These are phyloP conservation scores for Lanzia echinophila DNA, from an alignment of 2,329 filamentous ascomycete genomes.

Conservation along the genomic window DNA sequence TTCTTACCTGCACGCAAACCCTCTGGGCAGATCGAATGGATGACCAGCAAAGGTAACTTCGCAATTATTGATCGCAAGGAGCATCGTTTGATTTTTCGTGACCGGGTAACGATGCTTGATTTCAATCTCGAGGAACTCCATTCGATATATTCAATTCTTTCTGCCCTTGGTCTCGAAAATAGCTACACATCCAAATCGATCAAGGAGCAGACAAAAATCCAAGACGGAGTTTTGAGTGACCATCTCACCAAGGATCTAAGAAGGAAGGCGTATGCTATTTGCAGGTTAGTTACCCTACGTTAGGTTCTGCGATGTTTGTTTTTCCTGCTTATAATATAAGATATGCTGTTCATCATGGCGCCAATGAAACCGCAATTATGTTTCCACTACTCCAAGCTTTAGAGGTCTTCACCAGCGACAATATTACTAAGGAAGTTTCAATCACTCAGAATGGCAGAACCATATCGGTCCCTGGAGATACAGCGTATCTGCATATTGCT, in stretches of 20 bases:
- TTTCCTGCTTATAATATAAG: not conserved
- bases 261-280: not conserved
- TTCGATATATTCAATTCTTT: not conserved
- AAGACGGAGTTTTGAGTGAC: not conserved
- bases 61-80: slow-evolving; percentile 1
- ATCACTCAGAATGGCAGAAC: not conserved
- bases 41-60: not conserved
- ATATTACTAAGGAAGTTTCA: slow-evolving; percentile 16
- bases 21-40: not conserved
- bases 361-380: too few species aligned
- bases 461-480: not conserved
- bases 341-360: not conserved
- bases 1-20: not conserved
- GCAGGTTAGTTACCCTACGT: not conserved
- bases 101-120: not conserved
- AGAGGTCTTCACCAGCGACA: not conserved
- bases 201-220: not conserved
- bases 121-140: slow-evolving; percentile 2
- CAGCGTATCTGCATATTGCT: not conserved
- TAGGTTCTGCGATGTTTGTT: not conserved
- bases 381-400: not conserved
- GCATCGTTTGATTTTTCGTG: not conserved
- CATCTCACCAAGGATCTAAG: not conserved
- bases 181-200: not conserved
- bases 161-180: not conserved